Evolutionary conservation across 2,329 filamentous ascomycete genomes (phyloP).

Genomic region (Pseudocercospora pini-densiflorae): DNA sequence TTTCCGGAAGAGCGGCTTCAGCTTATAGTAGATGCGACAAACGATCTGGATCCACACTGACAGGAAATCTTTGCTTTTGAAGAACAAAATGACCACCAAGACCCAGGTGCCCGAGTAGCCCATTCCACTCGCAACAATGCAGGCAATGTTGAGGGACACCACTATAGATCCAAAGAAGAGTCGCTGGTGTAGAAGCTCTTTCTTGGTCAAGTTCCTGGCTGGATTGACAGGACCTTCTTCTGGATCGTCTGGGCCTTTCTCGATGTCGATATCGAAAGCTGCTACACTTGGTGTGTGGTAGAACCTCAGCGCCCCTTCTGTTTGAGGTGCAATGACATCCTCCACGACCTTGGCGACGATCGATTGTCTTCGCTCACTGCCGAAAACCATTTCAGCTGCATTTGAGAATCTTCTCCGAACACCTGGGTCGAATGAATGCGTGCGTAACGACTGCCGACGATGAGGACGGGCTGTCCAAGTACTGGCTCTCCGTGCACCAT

Average conservation of each 20-base stretch:
- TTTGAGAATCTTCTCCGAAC: background rate
- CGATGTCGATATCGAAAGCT: slow-evolving; percentile 11
- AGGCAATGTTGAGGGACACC: slow-evolving; percentile 8
- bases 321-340: background rate
- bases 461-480: slow-evolving; percentile 5
- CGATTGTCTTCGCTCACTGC: background rate
- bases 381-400: background rate
- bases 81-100: slow-evolving; percentile 30
- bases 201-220: slow-evolving; percentile 14
- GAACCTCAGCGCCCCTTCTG: background rate
- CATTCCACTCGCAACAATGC: slow-evolving; percentile 7
- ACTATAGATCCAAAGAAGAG: slow-evolving; percentile 10
- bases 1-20: slow-evolving; percentile 21
- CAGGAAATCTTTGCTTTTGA: slow-evolving; percentile 33
- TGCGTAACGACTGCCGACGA: background rate
- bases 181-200: slow-evolving; percentile 10
- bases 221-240: slow-evolving; percentile 13
- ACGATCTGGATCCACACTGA: slow-evolving; percentile 24
- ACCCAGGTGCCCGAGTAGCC: slow-evolving; percentile 25
- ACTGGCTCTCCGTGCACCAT: background rate
- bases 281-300: slow-evolving; percentile 11
- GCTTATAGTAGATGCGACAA: slow-evolving; percentile 15
- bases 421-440: background rate
- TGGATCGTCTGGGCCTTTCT: slow-evolving; percentile 6
- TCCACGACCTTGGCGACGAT: background rate